Base-by-base conservation (phyloP, 2,329 filamentous ascomycete species). In the Beauveria caledonica region DNA sequence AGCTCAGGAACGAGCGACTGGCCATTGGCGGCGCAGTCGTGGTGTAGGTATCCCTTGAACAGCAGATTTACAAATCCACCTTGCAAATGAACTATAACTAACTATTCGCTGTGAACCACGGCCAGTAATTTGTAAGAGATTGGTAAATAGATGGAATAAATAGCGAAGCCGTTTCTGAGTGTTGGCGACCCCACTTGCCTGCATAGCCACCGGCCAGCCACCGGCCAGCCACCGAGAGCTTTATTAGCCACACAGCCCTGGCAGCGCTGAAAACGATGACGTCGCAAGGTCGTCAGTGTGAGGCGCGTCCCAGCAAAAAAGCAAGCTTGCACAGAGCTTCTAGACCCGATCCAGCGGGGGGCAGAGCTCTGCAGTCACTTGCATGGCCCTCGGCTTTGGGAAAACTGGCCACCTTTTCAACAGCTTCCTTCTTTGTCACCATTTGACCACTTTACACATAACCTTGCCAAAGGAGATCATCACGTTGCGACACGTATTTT, bases 351-450 rank as follows among this genome's bases (percentile, higher is more conserved):
- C 49, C 57, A 60, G 48, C 40, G 40, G 39, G 39, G 53, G 42
- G 39, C n/a, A 36, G 23, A 59, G 39, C 57, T 52, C 25, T 52
- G 36, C 39, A 52, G 33, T 46, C n/a, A 45, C 50, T 33, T 46
- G 49, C 40, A 54, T 19, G 23, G 21, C 42, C 42, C 57, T 52
- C 57, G 40, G 49, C 52, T 53, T 17, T 15, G 17, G 21, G 46
- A 56, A 57, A 61, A 50, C 33, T 33, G 52, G 50, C 58, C 58
- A 60, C 50, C 49, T 54, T 60, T 54, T 42, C 48, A 51, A 59
- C 11, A 9, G 17, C 36, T 54, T 52, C 11, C 40, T n/a, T 33
- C 49, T 60, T 53, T 29, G 53, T 49, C 36, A 19, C 17, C 19
- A 36, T 29, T 55, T 13, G 3, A 25, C 45, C 19, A 36, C 44